Conservation (phyloP, 129 eudicot genomes). For the Pseudognaphalium luteoalbum region DNA sequence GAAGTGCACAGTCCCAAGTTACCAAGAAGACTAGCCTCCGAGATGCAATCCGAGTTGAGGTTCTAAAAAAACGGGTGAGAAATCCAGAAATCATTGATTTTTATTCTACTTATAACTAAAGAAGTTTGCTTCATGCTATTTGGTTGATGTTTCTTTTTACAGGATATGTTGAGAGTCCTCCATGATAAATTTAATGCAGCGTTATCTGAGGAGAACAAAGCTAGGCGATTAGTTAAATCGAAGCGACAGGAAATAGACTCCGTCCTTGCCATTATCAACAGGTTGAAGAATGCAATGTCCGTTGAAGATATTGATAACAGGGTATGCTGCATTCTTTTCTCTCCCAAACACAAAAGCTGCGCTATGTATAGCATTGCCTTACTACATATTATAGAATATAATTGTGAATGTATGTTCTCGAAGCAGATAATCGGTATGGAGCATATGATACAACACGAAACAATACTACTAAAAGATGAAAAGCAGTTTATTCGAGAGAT, state of each 20-base stretch:
- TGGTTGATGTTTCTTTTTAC: constrained; percentile 25
- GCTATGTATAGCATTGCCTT: background rate
- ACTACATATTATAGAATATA: constrained; percentile 12
- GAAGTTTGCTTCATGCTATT: constrained; percentile 21
- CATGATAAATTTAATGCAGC: constrained; percentile 45
- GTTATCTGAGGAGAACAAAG: constrained; percentile 47
- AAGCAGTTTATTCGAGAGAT: constrained; percentile 69
- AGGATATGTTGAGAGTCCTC: constrained; percentile 45
- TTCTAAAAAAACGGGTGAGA: constrained; percentile 53
- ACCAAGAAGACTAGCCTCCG: constrained; percentile 69
- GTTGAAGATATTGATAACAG: constrained; percentile 49
- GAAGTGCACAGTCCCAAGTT: constrained; percentile 53
- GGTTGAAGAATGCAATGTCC: constrained; percentile 53
- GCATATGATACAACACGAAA: constrained; percentile 68
- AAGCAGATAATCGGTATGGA: constrained; percentile 63
- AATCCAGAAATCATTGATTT: background rate
- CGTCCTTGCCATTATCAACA: constrained; percentile 49
- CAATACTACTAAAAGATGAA: constrained; percentile 59
- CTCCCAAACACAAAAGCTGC: background rate
- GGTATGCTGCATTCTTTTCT: constrained; percentile 50
- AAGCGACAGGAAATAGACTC: constrained; percentile 67
- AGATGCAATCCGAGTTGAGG: constrained; percentile 55
- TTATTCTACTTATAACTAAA: background rate
- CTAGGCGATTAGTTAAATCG: constrained; percentile 41
- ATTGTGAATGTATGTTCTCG: constrained; percentile 5